Conservation (phyloP, 345 rosid genomes). For the Stellera chamaejasme region DNA sequence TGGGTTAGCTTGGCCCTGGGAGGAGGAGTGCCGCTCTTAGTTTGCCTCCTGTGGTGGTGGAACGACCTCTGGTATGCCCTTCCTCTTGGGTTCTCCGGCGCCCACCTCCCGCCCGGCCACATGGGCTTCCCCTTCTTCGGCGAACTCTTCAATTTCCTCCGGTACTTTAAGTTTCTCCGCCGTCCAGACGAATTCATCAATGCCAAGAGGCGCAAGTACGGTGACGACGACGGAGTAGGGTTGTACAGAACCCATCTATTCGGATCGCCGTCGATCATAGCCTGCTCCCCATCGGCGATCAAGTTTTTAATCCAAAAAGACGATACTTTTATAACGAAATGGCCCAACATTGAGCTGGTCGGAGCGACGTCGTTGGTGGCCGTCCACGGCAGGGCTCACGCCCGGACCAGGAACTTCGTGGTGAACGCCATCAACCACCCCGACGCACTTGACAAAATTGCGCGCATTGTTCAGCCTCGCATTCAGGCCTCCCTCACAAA, state of each 20-base stretch:
- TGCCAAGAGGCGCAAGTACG: slow-evolving; percentile 26
- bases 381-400: slow-evolving; percentile 13
- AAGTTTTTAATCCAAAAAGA: slow-evolving; percentile 19
- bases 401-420: slow-evolving; percentile 20
- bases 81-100: slow-evolving; percentile 12
- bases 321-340: slow-evolving; percentile 16
- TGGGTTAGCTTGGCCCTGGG: slow-evolving; percentile 10
- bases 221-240: slow-evolving; percentile 27
- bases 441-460: slow-evolving; percentile 20
- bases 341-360: not conserved
- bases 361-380: too few species aligned
- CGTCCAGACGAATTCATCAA: slow-evolving; percentile 35
- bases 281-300: slow-evolving; percentile 24
- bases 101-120: slow-evolving; percentile 25
- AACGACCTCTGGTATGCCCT: slow-evolving; percentile 26
- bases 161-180: slow-evolving; percentile 24
- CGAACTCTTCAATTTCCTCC: slow-evolving; percentile 28
- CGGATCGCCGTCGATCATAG: slow-evolving; percentile 29
- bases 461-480: slow-evolving; percentile 22
- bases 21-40: slow-evolving; percentile 20
- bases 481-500: slow-evolving; percentile 21
- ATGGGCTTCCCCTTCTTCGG: slow-evolving; percentile 33
- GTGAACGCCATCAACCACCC: slow-evolving; percentile 23
- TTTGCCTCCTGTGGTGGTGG: slow-evolving; percentile 31
- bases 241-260: slow-evolving; percentile 27